Base-by-base conservation (phyloP, 2,329 filamentous ascomycete species). In the Colletotrichum liriopes region DNA sequence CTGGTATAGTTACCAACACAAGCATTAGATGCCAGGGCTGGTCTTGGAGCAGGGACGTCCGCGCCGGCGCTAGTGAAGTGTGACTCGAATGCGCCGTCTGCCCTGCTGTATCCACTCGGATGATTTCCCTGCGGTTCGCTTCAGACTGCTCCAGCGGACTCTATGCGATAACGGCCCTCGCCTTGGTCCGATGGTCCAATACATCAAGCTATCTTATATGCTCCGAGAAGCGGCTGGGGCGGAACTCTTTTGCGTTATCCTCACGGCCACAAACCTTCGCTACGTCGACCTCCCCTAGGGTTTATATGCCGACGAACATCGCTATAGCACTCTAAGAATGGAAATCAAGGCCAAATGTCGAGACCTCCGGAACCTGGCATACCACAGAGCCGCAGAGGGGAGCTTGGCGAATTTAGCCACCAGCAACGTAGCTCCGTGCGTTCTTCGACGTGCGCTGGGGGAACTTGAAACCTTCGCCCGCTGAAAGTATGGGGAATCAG, bases 191-290 rank as follows among this genome's bases (percentile, higher is more conserved):
- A 85, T 90, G 51, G 94, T 98, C 6, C 85, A 92, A 78, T 95
- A 92, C 77, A 86, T 98, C 78, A 97, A 98, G 85, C 91, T 94
- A 71, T 94, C 96, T 8, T 98, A 98, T 82, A 98, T 98, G 95
- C 92, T 96, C 65, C 91, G 96, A 70, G 94, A 98, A 84, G 93
- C 93, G 1, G 93, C 90, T 79, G 94, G 96, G 80, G 89, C 93
- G 63, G 93, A 96, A 74, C 89, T 98, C 60, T 95, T 95, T 12
- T 91, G 95, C 60, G 94, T 93, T 32, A 92, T 98, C 59, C 94
- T 94, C 43, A 93, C 95, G 29, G 87, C 95, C 58, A 94, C 94
- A 35, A 95, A 95, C 78, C 86, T 98, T 56, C 92, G 90, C 80
- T 98, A 96, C 80, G 92, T 98, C 75, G 96, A 98, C 81, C 87